Conservation (phyloP, 164 flowering plant species). For the Malania oleifera region DNA sequence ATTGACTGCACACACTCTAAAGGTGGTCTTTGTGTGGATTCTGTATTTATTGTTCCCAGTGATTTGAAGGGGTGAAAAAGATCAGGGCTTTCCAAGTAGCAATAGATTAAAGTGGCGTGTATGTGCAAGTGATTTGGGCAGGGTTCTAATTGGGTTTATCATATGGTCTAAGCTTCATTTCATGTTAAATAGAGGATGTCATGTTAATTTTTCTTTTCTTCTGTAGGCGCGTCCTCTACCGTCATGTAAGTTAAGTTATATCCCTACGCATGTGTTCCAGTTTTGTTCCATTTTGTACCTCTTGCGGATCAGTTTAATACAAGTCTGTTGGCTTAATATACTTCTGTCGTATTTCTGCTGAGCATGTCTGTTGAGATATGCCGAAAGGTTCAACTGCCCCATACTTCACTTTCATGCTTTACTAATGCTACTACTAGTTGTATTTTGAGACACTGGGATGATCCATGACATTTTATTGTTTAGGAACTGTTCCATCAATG, state of each 20-base stretch:
- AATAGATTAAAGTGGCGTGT: background rate
- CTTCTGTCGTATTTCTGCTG: too few relatives aligned
- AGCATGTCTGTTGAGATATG: too few relatives aligned
- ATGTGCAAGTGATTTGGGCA: constrained; percentile 12
- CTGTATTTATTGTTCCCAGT: constrained; percentile 60
- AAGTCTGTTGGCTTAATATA: constrained; percentile 13
- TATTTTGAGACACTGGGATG: too few relatives aligned
- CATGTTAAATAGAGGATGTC: constrained; percentile 14
- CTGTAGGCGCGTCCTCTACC: constrained; percentile 24
- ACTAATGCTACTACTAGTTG: too few relatives aligned
- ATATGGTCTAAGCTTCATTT: constrained; percentile 16
- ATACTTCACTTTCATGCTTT: too few relatives aligned
- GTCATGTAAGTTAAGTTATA: constrained; percentile 18
- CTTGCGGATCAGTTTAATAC: constrained; percentile 13
- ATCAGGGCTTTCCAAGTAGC: constrained; percentile 34
- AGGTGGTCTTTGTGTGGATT: constrained; percentile 81
- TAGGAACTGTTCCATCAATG: too few relatives aligned
- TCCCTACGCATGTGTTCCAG: constrained; percentile 19
- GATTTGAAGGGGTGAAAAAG: constrained; percentile 39
- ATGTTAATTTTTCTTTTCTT: constrained; percentile 16
- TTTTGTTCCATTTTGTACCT: constrained; percentile 21
- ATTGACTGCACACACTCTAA: constrained; percentile 82
- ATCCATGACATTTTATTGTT: too few relatives aligned
- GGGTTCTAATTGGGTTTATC: constrained; percentile 7
- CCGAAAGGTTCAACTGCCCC: too few relatives aligned